Evolutionary conservation across 345 rosid genomes (phyloP).

Genomic region (Eutrema yunnanense): DNA sequence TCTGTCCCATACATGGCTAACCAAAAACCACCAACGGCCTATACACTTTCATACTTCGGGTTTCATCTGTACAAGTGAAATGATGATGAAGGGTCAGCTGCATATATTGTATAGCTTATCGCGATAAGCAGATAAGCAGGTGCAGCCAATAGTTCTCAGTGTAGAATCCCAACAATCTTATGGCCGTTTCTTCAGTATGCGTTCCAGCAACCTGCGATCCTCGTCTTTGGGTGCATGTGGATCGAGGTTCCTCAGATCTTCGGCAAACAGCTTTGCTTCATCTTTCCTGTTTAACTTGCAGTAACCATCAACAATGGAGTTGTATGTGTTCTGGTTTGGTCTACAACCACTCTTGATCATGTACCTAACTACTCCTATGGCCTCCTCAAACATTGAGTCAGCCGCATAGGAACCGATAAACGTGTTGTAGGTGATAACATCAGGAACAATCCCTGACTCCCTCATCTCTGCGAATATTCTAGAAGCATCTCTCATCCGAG

Average conservation of each 20-base stretch:
- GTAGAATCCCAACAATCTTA: conserved; percentile 20
- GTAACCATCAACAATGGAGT: conserved; percentile 79
- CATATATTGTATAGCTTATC: neutral
- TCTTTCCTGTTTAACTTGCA: conserved; percentile 57
- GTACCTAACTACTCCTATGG: conserved; percentile 58
- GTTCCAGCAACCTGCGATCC: conserved; percentile 51
- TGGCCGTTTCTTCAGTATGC: conserved; percentile 56
- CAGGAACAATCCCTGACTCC: conserved; percentile 61
- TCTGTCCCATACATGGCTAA: neutral
- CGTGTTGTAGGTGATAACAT: conserved; percentile 82
- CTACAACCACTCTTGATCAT: conserved; percentile 73
- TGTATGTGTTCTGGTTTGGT: conserved; percentile 74
- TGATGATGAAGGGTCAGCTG: neutral
- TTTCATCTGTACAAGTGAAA: conserved; percentile 4
- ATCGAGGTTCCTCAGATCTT: conserved; percentile 60
- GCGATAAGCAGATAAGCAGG: neutral
- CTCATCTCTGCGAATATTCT: conserved; percentile 68
- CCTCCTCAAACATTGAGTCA: conserved; percentile 83
- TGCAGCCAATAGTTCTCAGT: neutral
- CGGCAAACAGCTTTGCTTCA: conserved; percentile 59
- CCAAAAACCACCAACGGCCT: conserved; percentile 8
- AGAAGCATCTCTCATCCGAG: conserved; percentile 85
- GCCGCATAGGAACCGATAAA: conserved; percentile 83
- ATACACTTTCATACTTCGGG: neutral
- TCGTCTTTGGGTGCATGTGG: conserved; percentile 48